phyloP scores from a whole-genome alignment of 1,284 basidiomycete species.

The Ustilago xerochloae region DNA sequence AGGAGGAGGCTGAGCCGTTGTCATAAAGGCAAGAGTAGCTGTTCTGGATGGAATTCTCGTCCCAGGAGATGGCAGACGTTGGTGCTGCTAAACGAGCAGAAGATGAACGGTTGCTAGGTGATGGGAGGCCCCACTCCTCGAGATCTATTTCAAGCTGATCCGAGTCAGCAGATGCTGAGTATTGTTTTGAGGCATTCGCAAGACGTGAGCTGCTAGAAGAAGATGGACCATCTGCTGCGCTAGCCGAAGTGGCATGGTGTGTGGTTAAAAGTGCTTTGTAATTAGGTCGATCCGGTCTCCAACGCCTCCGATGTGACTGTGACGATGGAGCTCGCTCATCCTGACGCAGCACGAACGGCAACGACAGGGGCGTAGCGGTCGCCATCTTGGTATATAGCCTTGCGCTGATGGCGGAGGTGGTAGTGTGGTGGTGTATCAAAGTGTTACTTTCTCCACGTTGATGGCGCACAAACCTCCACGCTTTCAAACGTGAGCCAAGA shows the following conservation, averaged over 20 bases:
- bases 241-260: neutral
- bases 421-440: neutral
- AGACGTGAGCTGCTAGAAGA: neutral
- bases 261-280: slow-evolving; percentile 30
- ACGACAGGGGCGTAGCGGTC: slow-evolving; percentile 27
- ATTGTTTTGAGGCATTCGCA: neutral
- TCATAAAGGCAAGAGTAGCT: slow-evolving; percentile 18
- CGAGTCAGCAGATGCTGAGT: neutral
- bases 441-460: slow-evolving; percentile 7
- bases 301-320: slow-evolving; percentile 9
- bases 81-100: slow-evolving; percentile 16
- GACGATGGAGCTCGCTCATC: neutral
- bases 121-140: slow-evolving; percentile 36
- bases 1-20: neutral
- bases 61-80: slow-evolving; percentile 35
- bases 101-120: neutral
- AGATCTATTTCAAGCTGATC: slow-evolving; percentile 32
- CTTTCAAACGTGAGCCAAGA: neutral
- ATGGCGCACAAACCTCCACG: slow-evolving; percentile 14
- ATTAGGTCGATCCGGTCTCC: slow-evolving; percentile 34
- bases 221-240: neutral
- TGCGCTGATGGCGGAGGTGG: neutral
- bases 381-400: slow-evolving; percentile 12
- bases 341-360: slow-evolving; percentile 34
- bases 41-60: slow-evolving; percentile 30